phyloP scores from a whole-genome alignment of 192 early-diverging fungal species.

The Rhizoclosmatium sp. region DNA sequence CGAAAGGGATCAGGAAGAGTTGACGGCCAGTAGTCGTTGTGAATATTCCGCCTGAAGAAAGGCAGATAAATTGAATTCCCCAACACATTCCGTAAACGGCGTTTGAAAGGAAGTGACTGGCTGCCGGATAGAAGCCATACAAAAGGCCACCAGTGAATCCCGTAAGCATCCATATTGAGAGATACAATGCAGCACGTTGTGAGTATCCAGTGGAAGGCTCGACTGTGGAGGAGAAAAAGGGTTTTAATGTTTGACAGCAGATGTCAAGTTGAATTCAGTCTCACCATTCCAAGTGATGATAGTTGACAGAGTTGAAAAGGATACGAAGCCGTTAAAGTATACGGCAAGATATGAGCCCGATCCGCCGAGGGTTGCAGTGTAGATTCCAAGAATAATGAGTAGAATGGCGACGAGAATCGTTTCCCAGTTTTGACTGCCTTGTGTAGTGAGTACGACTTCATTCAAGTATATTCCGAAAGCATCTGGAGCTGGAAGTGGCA shows the following conservation, averaged over 20 bases:
- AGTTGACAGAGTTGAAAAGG: not conserved
- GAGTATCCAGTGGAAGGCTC: slow-evolving; percentile 18
- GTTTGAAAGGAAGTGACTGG: not conserved
- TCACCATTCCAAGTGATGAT: slow-evolving; percentile 28
- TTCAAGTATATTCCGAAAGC: no score
- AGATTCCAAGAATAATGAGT: not conserved
- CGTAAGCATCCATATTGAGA: not conserved
- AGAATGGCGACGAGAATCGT: not conserved
- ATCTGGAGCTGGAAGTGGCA: no score
- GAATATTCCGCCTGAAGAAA: slow-evolving; percentile 19
- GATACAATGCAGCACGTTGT: slow-evolving; percentile 20
- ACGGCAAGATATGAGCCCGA: not conserved
- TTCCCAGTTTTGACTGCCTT: slow-evolving; percentile 12
- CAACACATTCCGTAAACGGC: not conserved
- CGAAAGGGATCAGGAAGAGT: slow-evolving; percentile 15
- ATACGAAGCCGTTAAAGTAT: slow-evolving; percentile 6
- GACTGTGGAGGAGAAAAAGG: not conserved
- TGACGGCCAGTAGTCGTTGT: not conserved
- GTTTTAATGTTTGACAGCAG: not conserved
- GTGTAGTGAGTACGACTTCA: no score
- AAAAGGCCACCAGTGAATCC: slow-evolving; percentile 21
- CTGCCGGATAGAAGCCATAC: not conserved
- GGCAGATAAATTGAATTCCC: slow-evolving; percentile 10
- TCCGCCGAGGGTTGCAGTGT: not conserved
- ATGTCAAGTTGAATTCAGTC: not conserved